Base-by-base conservation (phyloP, 2,329 filamentous ascomycete genomes). In the Sporothrix globosa region DNA sequence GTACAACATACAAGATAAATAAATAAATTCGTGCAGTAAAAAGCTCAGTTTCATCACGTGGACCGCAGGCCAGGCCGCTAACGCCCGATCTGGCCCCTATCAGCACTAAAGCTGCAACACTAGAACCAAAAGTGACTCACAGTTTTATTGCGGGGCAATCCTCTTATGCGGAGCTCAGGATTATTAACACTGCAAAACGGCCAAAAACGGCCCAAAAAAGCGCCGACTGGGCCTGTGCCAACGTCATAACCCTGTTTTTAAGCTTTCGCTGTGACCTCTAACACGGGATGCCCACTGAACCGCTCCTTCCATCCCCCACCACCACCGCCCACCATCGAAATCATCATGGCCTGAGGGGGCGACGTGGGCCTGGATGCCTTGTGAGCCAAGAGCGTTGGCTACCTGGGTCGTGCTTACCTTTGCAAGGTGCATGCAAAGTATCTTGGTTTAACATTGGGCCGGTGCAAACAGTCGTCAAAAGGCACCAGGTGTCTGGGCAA, bases 351-450 rank as follows among this genome's bases (percentile, higher is more conserved):
- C n/a, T 14, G 39, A 27, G 13, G 21, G 50, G 66, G 39, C 50
- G 34, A 68, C 67, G 67, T 58, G 53, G 67, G 53, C 53, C 19
- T 69, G 54, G 67, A 53, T 69, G 67, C 67, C 67, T 69, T 34
- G 54, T 14, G 24, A 44, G 54, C 46, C 34, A 34, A 34, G 34
- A 34, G 34, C 34, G 34, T 1, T 34, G 34, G 34, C 34, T 34
- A 34, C 34, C 61, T 65, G 61, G 61, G 44, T 63, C n/a, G 39
- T 63, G 41, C 56, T 44, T 61, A 39, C 56, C 34, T 34, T 34
- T 34, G n/a, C 56, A 61, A 17, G 56, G 56, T 60, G 54, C 54
- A n/a, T 53, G 34, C 19, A n/a, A 7, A 48, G 44, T 17, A 17
- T 19, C 30, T 41, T 54, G 52, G 53, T 34, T 56, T 34, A 27